Base-by-base conservation (phyloP, 2,329 filamentous ascomycete species). In the Lasiodiplodia citricola region DNA sequence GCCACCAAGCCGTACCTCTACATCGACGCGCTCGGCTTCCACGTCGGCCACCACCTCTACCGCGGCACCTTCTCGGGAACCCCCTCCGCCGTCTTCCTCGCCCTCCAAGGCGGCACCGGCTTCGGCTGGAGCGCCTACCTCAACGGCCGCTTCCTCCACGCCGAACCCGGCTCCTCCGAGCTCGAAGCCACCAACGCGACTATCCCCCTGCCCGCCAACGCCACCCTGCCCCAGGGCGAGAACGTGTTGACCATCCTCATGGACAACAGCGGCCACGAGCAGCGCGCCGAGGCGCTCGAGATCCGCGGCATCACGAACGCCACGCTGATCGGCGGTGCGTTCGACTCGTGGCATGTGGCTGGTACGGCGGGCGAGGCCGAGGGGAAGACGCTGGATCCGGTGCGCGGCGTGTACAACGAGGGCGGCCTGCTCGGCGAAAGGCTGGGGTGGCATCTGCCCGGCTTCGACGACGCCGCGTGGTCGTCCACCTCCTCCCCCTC, bases 211-310 rank as follows among this genome's bases (percentile, higher is more conserved):
- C 81, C 81, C 2, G 25, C 60, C 10, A 64, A 64, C 31, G 2
- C 28, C 3, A 85, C 83, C 2, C 71, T 87, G 0, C 75, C 77
- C 51, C n/a, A n/a, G n/a, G 71, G 77, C 13, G 73, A 73, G 0
- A 87, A 87, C 67, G 75, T 85, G 2, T 79, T 89, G 6, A 81
- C 88, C 25, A 77, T 89, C 4, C 78, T 89, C 21, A 85, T 88
- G 76, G 86, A 90, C 72, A 84, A 89, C 77, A 87, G 85, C 23
- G 88, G 88, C 14, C 86, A 90, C 73, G 87, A 88, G 56, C 81
- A 87, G 28, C 84, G 83, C 0, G 79, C 80, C 1, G 81, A 79
- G 0, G 85, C 84, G 3, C 79, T 83, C 6, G 80, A 84, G 14
- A 80, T 84, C 13, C 79, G 86, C 56, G 87, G 87, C 5, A 87